Evolutionary conservation across 805 yeast species (phyloP).

Genomic region (Phaffomyces thermotolerans): DNA sequence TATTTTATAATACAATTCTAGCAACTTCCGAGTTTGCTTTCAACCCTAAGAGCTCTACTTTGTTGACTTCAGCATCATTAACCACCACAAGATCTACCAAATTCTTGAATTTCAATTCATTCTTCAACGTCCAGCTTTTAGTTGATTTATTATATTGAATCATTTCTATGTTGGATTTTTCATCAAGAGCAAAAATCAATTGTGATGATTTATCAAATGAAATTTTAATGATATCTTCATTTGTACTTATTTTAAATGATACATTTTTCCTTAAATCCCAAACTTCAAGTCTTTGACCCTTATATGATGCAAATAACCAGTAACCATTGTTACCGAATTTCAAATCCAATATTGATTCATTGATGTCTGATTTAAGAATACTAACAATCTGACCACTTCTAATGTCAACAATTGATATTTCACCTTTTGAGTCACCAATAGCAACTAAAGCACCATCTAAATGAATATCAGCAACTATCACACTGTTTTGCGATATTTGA

Average conservation of each 20-base stretch:
- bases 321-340: slow-evolving; percentile 59
- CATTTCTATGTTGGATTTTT: slow-evolving; percentile 7
- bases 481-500: not conserved
- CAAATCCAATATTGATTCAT: slow-evolving; percentile 26
- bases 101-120: slow-evolving; percentile 7
- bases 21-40: slow-evolving; percentile 3
- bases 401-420: slow-evolving; percentile 28
- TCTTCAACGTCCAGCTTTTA: slow-evolving; percentile 15
- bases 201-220: slow-evolving; percentile 20
- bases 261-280: slow-evolving; percentile 43
- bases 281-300: slow-evolving; percentile 27
- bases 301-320: slow-evolving; percentile 39
- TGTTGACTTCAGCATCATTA: slow-evolving; percentile 9
- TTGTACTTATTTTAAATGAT: slow-evolving; percentile 5
- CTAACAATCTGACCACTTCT: slow-evolving; percentile 27
- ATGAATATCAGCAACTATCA: slow-evolving; percentile 26
- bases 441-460: slow-evolving; percentile 42
- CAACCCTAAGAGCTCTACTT: slow-evolving; percentile 1
- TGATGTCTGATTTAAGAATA: slow-evolving; percentile 10
- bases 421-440: slow-evolving; percentile 24
- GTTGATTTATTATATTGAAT: slow-evolving; percentile 17
- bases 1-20: not conserved
- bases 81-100: slow-evolving; percentile 11
- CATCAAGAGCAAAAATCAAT: slow-evolving; percentile 10
- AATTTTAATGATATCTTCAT: slow-evolving; percentile 6